Conservation (phyloP, 257 asterid species). For the Plectranthus barbatus region DNA sequence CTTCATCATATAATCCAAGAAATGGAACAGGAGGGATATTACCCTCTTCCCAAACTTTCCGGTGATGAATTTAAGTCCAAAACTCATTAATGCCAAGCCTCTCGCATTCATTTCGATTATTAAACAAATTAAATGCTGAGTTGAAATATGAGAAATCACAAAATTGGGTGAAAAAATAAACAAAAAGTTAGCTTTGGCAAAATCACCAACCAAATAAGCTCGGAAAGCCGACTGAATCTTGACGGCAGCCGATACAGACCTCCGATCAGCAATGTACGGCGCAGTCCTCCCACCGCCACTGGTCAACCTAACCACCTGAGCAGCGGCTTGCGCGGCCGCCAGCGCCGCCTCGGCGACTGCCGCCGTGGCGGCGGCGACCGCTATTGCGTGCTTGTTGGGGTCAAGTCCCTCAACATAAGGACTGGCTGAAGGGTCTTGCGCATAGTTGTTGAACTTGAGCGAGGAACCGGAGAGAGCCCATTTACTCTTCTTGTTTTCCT, state of each 20-base stretch:
- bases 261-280: constrained; percentile 30
- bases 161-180: not conserved
- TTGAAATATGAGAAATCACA: constrained; percentile 2
- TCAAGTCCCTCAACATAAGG: constrained; percentile 46
- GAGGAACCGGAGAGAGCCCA: constrained; percentile 16
- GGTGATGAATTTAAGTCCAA: constrained; percentile 2
- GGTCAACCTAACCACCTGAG: constrained; percentile 77
- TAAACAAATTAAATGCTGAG: not conserved
- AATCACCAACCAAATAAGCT: constrained; percentile 71
- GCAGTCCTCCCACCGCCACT: constrained; percentile 41
- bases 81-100: constrained; percentile 1
- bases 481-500: constrained; percentile 16
- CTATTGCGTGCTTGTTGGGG: constrained; percentile 82
- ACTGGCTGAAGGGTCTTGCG: constrained; percentile 21
- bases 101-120: not conserved
- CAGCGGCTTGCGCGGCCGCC: constrained; percentile 97
- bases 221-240: constrained; percentile 91
- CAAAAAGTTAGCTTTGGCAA: not conserved
- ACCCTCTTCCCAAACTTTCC: constrained; percentile 6
- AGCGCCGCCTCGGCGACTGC: constrained; percentile 98
- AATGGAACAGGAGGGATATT: constrained; percentile 14
- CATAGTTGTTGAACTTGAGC: constrained; percentile 14
- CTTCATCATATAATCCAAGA: constrained; percentile 19
- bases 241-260: constrained; percentile 57
- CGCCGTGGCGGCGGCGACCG: constrained; percentile 98